Percentiles rank a stretch among this genome's conserved stretches.
These are phyloP conservation scores for Somion occarium DNA, from an alignment of 1,284 basidiomycete genomes.

Conservation along the genomic window DNA sequence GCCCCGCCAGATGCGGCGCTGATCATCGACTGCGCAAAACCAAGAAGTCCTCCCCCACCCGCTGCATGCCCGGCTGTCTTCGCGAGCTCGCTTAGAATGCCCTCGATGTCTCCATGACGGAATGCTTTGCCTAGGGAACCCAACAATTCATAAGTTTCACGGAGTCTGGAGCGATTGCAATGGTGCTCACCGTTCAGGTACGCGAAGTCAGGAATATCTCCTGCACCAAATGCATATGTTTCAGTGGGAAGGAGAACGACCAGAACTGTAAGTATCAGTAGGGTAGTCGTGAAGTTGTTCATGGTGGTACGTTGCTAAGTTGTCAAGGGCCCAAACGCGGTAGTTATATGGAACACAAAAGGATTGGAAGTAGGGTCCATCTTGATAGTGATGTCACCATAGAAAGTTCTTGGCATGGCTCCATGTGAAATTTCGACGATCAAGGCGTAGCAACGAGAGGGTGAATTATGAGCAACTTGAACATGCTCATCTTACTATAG, in stretches of 20 bases:
- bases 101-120: constrained; percentile 73
- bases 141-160: constrained; percentile 2
- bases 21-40: constrained; percentile 44
- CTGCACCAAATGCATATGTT: constrained; percentile 53
- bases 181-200: constrained; percentile 46
- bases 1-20: constrained; percentile 40
- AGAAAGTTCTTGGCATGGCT: background rate
- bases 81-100: constrained; percentile 49
- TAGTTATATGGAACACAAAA: background rate
- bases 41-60: constrained; percentile 43
- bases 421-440: background rate
- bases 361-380: background rate
- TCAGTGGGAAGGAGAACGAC: constrained; percentile 41
- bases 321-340: constrained; percentile 1
- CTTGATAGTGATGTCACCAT: constrained; percentile 20
- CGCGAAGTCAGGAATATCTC: constrained; percentile 59
- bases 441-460: background rate
- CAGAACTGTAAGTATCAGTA: constrained; percentile 41
- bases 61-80: constrained; percentile 49
- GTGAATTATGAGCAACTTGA: background rate
- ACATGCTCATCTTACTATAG: background rate
- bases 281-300: constrained; percentile 26
- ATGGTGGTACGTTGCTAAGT: constrained; percentile 17
- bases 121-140: constrained; percentile 57
- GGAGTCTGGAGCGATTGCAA: constrained; percentile 12